Evolutionary conservation across 2,329 filamentous ascomycete species (phyloP).

Genomic region (Aspergillus quadrilineatus): DNA sequence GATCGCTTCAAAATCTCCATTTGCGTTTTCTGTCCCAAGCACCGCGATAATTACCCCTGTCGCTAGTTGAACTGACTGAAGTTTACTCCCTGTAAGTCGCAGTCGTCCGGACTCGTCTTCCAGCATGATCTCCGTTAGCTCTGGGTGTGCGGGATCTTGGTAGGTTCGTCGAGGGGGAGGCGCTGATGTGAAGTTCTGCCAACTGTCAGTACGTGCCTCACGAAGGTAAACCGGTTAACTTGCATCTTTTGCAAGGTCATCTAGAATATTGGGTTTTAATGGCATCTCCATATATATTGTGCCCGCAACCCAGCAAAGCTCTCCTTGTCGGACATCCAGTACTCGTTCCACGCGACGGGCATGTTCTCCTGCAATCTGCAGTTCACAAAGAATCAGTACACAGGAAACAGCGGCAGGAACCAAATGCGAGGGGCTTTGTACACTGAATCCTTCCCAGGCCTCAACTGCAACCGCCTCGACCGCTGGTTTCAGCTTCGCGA

Average conservation of each 20-base stretch:
- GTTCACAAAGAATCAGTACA: neutral
- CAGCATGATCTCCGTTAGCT: constrained; percentile 69
- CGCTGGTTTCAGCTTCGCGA: constrained; percentile 80
- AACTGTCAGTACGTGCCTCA: constrained; percentile 13
- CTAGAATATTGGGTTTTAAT: constrained; percentile 90
- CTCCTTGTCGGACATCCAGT: constrained; percentile 89
- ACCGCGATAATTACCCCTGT: constrained; percentile 94
- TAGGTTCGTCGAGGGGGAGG: constrained; percentile 77
- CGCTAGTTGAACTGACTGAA: constrained; percentile 71
- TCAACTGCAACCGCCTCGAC: constrained; percentile 72
- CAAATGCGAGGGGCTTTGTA: constrained; percentile 29
- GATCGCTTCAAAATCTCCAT: constrained; percentile 89
- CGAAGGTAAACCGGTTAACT: constrained; percentile 28
- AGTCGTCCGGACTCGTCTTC: constrained; percentile 95
- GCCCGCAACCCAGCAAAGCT: constrained; percentile 91
- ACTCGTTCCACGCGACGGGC: constrained; percentile 80
- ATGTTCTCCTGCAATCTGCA: constrained; percentile 69
- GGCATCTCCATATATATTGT: constrained; percentile 98
- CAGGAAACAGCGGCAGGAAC: neutral
- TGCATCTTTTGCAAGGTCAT: constrained; percentile 91
- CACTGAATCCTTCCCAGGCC: constrained; percentile 72
- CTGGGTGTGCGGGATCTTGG: constrained; percentile 51
- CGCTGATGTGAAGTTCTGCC: constrained; percentile 81
- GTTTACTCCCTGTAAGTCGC: constrained; percentile 68
- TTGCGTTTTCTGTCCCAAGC: constrained; percentile 86